A percentile compares a stretch with the other conserved stretches of the same genome.
Conservation (phyloP, 495 filamentous ascomycete genomes). For the Neurospora tetraspora region DNA sequence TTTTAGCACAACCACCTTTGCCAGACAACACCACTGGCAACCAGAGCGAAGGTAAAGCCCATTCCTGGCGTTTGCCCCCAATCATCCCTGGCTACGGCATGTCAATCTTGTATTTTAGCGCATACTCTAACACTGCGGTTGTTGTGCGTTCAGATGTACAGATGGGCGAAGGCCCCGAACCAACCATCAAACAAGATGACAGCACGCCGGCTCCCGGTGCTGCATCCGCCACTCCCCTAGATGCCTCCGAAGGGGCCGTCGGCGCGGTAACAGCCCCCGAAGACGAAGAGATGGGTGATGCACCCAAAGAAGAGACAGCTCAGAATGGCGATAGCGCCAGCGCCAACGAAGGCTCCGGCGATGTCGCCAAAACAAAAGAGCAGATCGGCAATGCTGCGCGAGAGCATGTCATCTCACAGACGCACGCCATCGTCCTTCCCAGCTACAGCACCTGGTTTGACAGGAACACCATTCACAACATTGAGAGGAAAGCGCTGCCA, state of each 20-base stretch:
- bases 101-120: background rate
- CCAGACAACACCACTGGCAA: slow-evolving; percentile 20
- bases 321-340: slow-evolving; percentile 35
- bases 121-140: background rate
- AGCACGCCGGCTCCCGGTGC: slow-evolving; percentile 41
- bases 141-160: slow-evolving; percentile 36
- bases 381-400: slow-evolving; percentile 75
- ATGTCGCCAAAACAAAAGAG: slow-evolving; percentile 54
- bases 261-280: slow-evolving; percentile 56
- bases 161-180: slow-evolving; percentile 42
- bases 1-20: slow-evolving; percentile 41
- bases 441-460: slow-evolving; percentile 98
- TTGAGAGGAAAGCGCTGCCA: slow-evolving; percentile 84
- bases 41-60: slow-evolving; percentile 25
- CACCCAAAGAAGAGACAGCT: slow-evolving; percentile 46
- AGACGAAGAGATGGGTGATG: slow-evolving; percentile 83
- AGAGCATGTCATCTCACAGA: slow-evolving; percentile 83
- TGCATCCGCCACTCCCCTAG: slow-evolving; percentile 71
- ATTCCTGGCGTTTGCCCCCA: background rate
- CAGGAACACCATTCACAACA: slow-evolving; percentile 79
- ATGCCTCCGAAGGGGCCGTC: slow-evolving; percentile 71
- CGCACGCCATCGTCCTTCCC: slow-evolving; percentile 86
- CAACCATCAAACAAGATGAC: slow-evolving; percentile 44
- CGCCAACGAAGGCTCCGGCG: slow-evolving; percentile 28
- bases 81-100: background rate